A percentile compares a stretch with the other conserved stretches of the same genome.
phyloP scores from a whole-genome alignment of 441 rosid genomes.

The Flueggea neowawraea region DNA sequence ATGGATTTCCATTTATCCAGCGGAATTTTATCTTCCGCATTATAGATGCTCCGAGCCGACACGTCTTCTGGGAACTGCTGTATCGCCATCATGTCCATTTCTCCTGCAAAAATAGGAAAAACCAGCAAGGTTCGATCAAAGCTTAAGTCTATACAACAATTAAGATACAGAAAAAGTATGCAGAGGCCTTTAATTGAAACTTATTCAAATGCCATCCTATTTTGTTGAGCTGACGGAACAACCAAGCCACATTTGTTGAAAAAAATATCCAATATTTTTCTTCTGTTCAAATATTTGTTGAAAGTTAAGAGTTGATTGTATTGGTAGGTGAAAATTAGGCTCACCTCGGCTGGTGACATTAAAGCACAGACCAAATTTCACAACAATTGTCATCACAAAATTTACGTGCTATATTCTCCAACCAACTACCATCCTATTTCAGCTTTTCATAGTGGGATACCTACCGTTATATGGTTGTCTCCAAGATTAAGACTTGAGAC shows the following conservation, averaged over 20 bases:
- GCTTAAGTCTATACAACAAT: slow-evolving; percentile 1
- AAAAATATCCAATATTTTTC: not conserved
- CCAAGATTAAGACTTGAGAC: too few relatives aligned
- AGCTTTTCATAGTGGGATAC: slow-evolving; percentile 6
- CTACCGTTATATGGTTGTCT: not conserved
- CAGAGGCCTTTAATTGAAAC: too few relatives aligned
- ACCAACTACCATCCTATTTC: slow-evolving; percentile 10
- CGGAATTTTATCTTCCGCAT: slow-evolving; percentile 17
- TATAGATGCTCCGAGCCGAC: slow-evolving; percentile 13
- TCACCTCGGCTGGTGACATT: not conserved
- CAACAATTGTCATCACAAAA: not conserved
- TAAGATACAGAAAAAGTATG: not conserved
- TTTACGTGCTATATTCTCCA: slow-evolving; percentile 5
- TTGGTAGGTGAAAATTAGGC: slow-evolving; percentile 7
- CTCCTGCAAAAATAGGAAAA: slow-evolving; percentile 16
- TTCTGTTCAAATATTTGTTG: not conserved
- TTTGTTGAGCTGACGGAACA: slow-evolving; percentile 3
- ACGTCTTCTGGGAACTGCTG: slow-evolving; percentile 43
- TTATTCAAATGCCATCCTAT: too few relatives aligned
- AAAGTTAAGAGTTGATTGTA: not conserved
- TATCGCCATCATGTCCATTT: slow-evolving; percentile 27
- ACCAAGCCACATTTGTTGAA: slow-evolving; percentile 1
- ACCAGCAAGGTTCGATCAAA: not conserved
- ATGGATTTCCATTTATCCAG: slow-evolving; percentile 40
- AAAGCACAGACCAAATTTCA: slow-evolving; percentile 1